Evolutionary conservation across 192 early-diverging fungal genomes (phyloP).

Genomic region (Gaertneriomyces semiglobifer): DNA sequence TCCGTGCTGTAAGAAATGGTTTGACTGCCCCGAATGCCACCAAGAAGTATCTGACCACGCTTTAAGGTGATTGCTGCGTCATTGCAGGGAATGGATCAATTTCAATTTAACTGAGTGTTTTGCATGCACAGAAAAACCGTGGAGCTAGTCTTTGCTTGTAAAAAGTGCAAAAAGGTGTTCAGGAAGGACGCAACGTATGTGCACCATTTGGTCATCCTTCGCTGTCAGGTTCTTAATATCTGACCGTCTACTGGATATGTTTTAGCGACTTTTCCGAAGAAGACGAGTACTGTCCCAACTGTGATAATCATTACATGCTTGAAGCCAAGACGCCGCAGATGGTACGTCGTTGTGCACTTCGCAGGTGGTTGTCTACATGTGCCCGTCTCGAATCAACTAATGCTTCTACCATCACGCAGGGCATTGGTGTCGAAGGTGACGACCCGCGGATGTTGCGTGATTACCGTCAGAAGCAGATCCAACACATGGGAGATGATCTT

Average conservation of each 20-base stretch:
- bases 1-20: conserved; percentile 93
- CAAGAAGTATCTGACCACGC: conserved; percentile 71
- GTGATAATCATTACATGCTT: conserved; percentile 95
- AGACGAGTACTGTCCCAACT: conserved; percentile 97
- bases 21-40: conserved; percentile 96
- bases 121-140: conserved; percentile 56
- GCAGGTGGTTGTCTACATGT: too few relatives aligned
- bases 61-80: conserved; percentile 39
- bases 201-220: neutral
- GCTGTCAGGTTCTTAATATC: neutral
- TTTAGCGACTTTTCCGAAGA: conserved; percentile 82
- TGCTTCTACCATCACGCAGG: conserved; percentile 22
- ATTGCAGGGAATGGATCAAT: neutral
- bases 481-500: conserved; percentile 40
- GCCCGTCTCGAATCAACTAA: neutral
- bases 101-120: neutral
- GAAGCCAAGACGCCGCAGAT: conserved; percentile 87
- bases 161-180: conserved; percentile 98
- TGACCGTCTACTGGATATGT: neutral
- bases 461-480: conserved; percentile 38
- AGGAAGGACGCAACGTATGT: conserved; percentile 75
- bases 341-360: conserved; percentile 29
- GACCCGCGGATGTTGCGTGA: conserved; percentile 70
- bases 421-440: conserved; percentile 87
- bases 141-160: conserved; percentile 96